phyloP scores from a whole-genome alignment of 1,284 basidiomycete species.

The Neolentinus lepideus region DNA sequence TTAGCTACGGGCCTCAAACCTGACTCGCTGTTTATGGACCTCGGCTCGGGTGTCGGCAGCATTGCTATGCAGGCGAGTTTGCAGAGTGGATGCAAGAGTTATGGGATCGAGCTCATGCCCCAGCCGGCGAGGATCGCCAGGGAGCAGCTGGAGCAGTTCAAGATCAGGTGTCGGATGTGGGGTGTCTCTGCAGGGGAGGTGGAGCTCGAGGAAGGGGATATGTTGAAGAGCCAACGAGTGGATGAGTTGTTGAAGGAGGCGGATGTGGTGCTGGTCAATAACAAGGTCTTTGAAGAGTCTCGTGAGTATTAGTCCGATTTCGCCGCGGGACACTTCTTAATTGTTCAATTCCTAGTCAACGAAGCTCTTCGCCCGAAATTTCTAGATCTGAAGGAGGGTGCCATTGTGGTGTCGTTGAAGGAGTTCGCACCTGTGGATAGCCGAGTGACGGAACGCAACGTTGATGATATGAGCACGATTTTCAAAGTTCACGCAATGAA shows the following conservation, averaged over 20 bases:
- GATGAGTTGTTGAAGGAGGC: conserved; percentile 57
- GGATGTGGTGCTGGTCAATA: conserved; percentile 73
- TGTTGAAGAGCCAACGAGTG: conserved; percentile 55
- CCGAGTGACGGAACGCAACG: conserved; percentile 69
- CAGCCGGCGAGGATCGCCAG: conserved; percentile 58
- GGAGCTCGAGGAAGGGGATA: conserved; percentile 68
- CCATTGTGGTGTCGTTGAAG: conserved; percentile 67
- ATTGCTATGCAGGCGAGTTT: conserved; percentile 70
- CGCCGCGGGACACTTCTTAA: conserved; percentile 2
- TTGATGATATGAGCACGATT: conserved; percentile 70
- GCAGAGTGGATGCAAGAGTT: conserved; percentile 67
- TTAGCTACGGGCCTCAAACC: conserved; percentile 47
- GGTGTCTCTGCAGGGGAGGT: conserved; percentile 59
- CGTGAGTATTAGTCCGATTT: conserved; percentile 34
- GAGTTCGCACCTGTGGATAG: conserved; percentile 58
- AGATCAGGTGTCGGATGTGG: conserved; percentile 68
- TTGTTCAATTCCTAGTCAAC: conserved; percentile 44
- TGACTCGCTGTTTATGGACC: conserved; percentile 61
- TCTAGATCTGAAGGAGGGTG: conserved; percentile 74
- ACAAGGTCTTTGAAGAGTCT: conserved; percentile 68
- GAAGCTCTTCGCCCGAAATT: conserved; percentile 68
- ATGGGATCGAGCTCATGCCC: conserved; percentile 60
- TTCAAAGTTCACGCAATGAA: conserved; percentile 61
- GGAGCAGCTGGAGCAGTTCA: conserved; percentile 55
- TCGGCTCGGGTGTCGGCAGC: conserved; percentile 77